Conservation (phyloP, 106 monocot genomes). For the Dendrobium catenatum region DNA sequence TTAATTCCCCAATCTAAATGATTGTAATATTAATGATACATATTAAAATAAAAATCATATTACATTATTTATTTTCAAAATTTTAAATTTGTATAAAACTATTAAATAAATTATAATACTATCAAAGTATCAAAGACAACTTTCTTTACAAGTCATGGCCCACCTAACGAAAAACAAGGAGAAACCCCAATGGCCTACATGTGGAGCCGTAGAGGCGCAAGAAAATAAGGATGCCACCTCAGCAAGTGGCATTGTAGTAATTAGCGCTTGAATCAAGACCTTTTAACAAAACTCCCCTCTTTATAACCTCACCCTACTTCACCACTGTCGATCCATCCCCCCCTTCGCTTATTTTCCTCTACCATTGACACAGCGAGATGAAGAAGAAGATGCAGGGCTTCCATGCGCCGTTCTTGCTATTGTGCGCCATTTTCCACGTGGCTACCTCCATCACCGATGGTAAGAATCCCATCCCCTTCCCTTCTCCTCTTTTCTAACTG, state of each 20-base stretch:
- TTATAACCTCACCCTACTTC: not conserved
- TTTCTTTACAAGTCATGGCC: no score
- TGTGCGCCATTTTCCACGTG: slow-evolving; percentile 23
- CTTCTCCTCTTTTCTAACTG: not conserved
- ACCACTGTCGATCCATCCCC: not conserved
- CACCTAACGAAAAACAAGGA: no score
- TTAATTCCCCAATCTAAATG: no score
- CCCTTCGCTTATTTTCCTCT: not conserved
- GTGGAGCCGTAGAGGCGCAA: no score
- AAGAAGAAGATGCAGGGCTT: not conserved
- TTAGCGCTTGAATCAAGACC: not conserved
- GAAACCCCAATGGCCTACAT: no score
- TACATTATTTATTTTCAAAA: no score
- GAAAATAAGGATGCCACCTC: no score
- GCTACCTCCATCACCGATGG: slow-evolving; percentile 24
- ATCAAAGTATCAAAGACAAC: no score
- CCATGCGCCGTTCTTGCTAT: slow-evolving; percentile 11
- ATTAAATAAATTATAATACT: no score
- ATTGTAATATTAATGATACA: no score
- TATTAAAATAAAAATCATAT: no score
- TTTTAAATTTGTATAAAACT: no score
- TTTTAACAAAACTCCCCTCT: not conserved
- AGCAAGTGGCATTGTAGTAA: not conserved
- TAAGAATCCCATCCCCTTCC: not conserved
- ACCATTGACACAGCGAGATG: not conserved